Evolutionary conservation across 352 stramenopile species (phyloP), one percentile per base, ranked within the genome.

Genomic region (Phytophthora pinifolia): DNA sequence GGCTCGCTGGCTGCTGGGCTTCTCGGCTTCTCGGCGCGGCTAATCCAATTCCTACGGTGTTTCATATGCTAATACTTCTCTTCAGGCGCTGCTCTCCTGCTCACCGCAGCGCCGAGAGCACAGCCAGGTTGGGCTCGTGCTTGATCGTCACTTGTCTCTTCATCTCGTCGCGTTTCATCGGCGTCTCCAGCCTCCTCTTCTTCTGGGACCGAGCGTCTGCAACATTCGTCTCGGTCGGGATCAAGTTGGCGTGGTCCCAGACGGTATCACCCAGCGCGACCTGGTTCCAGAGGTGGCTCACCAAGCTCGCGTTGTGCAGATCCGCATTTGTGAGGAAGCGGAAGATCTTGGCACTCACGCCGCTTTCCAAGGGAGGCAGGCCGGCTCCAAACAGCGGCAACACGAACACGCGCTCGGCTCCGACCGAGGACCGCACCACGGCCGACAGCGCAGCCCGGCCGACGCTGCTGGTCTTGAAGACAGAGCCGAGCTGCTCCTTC

Each of bases 271-370:
- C 76, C 9, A 91, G 71, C 12, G 85, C 70, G 54, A 95, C 67
- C 27, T 88, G 72, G 41, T 78, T 95, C 85, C 85, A 95, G 15
- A 95, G 59, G 22, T 74, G 82, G 55, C 70, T 92, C 54, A 95
- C 83, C n/a, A 95, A 70, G 33, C 81, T 92, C 8, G 82, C 81
- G 52, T 93, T 93, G 63, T 95, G 88, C 36, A 95, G 39, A 25
- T 93, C 85, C 0, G 73, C 69, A 38, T 89, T 89, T 5, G 75
- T 82, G 41, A 95, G 75, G 45, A 76, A 92, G 27, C 73, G 58
- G 55, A 89, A 86, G 49, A 95, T 90, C 17, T 59, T 39, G 0
- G 79, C 70, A 27, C 74, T 86, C 36, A 90, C 73, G 9, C 66
- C 65, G 43, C 54, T 79, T 37, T 88, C 76, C 47, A 95, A 54